Evolutionary conservation across 352 stramenopile species (phyloP), one percentile per base, ranked within the genome.

Genomic region (Phytophthora vignae): DNA sequence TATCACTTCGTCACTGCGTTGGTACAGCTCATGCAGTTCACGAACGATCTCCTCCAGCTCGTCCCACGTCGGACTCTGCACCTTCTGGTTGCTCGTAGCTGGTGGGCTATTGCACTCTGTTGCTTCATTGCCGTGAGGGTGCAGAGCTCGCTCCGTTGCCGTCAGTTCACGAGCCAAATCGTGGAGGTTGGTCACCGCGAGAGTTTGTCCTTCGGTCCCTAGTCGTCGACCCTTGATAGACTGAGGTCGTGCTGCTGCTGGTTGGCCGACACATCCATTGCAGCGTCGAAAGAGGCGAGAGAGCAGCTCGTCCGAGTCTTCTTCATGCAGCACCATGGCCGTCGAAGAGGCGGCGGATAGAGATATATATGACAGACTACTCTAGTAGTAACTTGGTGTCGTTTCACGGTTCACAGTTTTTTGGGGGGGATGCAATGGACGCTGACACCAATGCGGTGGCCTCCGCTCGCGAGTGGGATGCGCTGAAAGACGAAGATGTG

Each of bases 41-140:
- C 54, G 61, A 21, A 78, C 67, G 60, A 83, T 73, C 36, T 72
- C 65, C 11, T 83, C 73, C 2, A 87, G 57, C 3, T 86, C 77
- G n/a, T 68, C 44, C 64, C 64, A 71, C 38, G 64, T 44, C 54
- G 64, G 69, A 12, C 19, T 52, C 14, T 57, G 64, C 48, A 21
- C 36, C 40, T 27, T 27, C 61, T 64, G 42, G 0, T 63, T 69
- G 6, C 59, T 73, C 4, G 27, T n/a, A 49, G 46, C 33, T n/a
- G 46, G 19, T 67, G 33, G 14, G 2, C 9, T 64, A 14, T 5
- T 8, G 21, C 65, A 33, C 60, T 29, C 21, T 21, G 25, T 1
- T n/a, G 17, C 12, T 22, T 56, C 17, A 5, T 64, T 59, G 29
- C 10, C 27, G 9, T 29, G 48, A 55, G 42, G 25, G 48, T 75